Evolutionary conservation across 768 basidiomycete species (phyloP), one percentile per base, ranked within the genome.

Genomic region (Holtermannia corniformis): DNA sequence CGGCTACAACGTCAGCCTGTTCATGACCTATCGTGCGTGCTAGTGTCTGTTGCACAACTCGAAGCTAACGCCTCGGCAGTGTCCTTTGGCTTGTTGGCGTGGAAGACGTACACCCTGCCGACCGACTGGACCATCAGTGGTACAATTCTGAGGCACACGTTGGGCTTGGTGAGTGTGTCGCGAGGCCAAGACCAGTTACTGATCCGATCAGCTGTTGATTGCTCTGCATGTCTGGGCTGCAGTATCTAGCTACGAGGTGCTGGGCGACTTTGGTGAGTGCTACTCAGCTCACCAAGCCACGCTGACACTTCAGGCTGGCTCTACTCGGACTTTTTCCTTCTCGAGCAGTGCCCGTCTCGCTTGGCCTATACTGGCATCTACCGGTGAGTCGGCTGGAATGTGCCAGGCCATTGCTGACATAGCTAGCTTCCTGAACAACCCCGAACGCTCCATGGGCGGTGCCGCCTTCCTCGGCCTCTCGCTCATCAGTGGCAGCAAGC

Each of bases 341-440:
- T 67, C 74, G 88, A 93, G 63, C 85, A 90, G 57, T 92, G 87
- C 71, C 89, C 93, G 3, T 75, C 85, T 0, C 81, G 87, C 55
- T 76, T 97, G 7, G 89, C 92, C 54, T 97, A 97, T 70, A 92
- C 90, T 49, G 95, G 95, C 26, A 96, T 99, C 60, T 99, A 93
- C 74, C 82, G 93, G 82, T 90, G 64, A 47, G 75, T 62, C 22
- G 42, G 27, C 20, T 4, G 1, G 7, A 3, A 1, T 22, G 1
- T 19, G 25, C 43, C 12, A 21, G 42, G 32, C 2, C 19, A 16
- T n/a, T 22, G 28, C 13, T n/a, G 19, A 20, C 20, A n/a, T n/a
- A n/a, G n/a, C n/a, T 47, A 87, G 87, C 4, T 92, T 88, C 74
- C 76, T 93, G 37, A 90, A 95, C 72, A 93, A 96, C 65, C 93